Conservation (phyloP, 768 basidiomycete species). For the Cyclocybe cylindracea region DNA sequence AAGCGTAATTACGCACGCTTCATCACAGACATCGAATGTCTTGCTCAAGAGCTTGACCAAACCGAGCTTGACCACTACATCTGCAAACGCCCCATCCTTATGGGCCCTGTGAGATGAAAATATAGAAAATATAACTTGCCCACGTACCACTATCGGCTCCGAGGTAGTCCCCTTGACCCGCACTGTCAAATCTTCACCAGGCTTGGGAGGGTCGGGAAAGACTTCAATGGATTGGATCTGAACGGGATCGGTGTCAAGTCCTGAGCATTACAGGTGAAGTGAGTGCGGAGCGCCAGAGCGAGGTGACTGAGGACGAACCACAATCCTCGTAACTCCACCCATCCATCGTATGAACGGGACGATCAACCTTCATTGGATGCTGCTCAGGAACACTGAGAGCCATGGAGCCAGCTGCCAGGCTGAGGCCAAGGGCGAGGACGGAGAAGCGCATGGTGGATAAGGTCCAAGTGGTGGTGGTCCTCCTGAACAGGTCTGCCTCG, state of each 20-base stretch:
- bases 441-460: constrained; percentile 15
- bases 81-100: constrained; percentile 89
- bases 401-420: constrained; percentile 18
- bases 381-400: constrained; percentile 23
- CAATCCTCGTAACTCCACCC: constrained; percentile 74
- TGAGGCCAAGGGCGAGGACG: constrained; percentile 12
- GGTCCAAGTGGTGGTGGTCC: background rate
- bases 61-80: constrained; percentile 93
- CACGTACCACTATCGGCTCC: constrained; percentile 63
- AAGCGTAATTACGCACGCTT: constrained; percentile 68
- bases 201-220: constrained; percentile 85
- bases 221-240: constrained; percentile 73
- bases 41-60: constrained; percentile 86
- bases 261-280: constrained; percentile 6
- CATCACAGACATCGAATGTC: constrained; percentile 86
- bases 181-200: constrained; percentile 88
- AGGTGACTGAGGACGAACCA: constrained; percentile 48
- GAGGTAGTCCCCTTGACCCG: constrained; percentile 64
- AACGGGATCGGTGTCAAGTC: constrained; percentile 39
- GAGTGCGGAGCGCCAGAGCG: background rate
- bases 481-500: too few species aligned
- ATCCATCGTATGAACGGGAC: constrained; percentile 33
- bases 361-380: constrained; percentile 23
- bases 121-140: background rate
- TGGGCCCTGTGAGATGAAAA: background rate